Percentiles rank a stretch among this genome's conserved stretches.
Evolutionary conservation across 768 basidiomycete genomes (phyloP).

Genomic region (Kondoa malvinella): DNA sequence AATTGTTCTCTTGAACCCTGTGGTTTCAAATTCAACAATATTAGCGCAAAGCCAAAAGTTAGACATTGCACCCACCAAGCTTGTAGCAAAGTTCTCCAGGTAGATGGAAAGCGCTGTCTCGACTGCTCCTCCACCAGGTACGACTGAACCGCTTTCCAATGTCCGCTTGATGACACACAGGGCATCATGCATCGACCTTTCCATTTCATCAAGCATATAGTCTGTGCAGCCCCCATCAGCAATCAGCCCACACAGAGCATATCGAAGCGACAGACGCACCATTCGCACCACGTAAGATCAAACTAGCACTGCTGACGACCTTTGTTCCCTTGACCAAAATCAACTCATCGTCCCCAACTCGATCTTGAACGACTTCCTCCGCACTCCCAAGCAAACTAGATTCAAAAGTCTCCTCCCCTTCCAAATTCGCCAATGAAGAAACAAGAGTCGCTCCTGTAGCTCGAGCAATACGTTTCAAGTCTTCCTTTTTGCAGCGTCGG

Average conservation of each 20-base stretch:
- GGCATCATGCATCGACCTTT: constrained; percentile 83
- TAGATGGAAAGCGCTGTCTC: constrained; percentile 95
- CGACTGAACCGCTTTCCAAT: constrained; percentile 83
- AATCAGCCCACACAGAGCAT: neutral
- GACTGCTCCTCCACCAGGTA: constrained; percentile 93
- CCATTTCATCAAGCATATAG: constrained; percentile 99
- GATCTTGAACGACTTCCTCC: constrained; percentile 90
- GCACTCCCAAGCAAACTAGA: constrained; percentile 73
- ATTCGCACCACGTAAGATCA: constrained; percentile 88
- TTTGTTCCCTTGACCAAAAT: constrained; percentile 97
- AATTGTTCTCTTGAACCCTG: constrained; percentile 96
- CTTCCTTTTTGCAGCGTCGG: constrained; percentile 91
- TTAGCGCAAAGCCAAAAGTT: neutral
- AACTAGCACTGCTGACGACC: constrained; percentile 78
- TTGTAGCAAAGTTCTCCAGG: constrained; percentile 95
- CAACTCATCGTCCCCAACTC: constrained; percentile 94
- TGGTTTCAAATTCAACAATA: neutral
- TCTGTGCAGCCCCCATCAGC: constrained; percentile 36
- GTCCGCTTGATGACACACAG: constrained; percentile 92
- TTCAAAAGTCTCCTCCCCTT: constrained; percentile 96
- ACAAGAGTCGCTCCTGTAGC: constrained; percentile 90
- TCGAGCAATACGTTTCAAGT: constrained; percentile 86
- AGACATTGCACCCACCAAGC: constrained; percentile 47
- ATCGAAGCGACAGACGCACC: constrained; percentile 12
- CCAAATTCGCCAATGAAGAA: constrained; percentile 81